Evolutionary conservation across 176 grass and related monocot genomes (phyloP).

Genomic region (Aegilops sharonensis): DNA sequence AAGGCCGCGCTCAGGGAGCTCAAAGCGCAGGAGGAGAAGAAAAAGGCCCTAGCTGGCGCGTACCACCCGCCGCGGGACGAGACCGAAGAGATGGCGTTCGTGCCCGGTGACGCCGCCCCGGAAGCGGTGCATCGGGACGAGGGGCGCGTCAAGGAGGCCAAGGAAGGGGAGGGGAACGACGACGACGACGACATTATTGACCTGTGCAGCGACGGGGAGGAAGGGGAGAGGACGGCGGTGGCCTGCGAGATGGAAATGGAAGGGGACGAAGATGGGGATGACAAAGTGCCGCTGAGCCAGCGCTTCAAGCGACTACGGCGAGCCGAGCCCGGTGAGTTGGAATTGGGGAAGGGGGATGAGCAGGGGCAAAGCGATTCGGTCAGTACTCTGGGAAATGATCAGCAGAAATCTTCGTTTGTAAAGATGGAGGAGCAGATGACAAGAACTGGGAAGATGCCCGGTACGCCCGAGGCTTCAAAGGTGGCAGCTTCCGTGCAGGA

Average conservation of each 20-base stretch:
- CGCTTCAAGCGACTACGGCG: constrained; percentile 1
- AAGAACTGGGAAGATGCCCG: not conserved
- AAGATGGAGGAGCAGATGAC: not conserved
- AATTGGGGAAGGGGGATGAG: not conserved
- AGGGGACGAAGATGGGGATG: constrained; percentile 5
- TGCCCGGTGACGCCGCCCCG: not conserved
- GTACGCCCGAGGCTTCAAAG: not conserved
- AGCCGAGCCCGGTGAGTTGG: not conserved
- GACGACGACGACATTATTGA: not conserved
- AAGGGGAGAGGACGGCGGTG: not conserved
- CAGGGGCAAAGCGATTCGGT: not conserved
- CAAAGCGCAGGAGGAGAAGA: not conserved
- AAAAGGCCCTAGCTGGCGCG: not conserved
- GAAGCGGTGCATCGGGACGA: not conserved
- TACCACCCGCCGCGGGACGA: not conserved
- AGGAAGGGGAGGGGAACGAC: not conserved
- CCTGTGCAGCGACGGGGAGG: not conserved
- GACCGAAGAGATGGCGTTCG: not conserved
- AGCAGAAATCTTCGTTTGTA: not conserved
- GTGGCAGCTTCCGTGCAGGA: not conserved
- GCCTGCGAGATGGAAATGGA: not conserved
- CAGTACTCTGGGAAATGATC: not conserved
- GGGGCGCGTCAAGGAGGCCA: not conserved
- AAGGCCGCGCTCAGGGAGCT: not conserved
- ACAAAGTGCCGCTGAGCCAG: constrained; percentile 21